phyloP scores from a whole-genome alignment of 257 asterid species.

The Primulina eburnea region DNA sequence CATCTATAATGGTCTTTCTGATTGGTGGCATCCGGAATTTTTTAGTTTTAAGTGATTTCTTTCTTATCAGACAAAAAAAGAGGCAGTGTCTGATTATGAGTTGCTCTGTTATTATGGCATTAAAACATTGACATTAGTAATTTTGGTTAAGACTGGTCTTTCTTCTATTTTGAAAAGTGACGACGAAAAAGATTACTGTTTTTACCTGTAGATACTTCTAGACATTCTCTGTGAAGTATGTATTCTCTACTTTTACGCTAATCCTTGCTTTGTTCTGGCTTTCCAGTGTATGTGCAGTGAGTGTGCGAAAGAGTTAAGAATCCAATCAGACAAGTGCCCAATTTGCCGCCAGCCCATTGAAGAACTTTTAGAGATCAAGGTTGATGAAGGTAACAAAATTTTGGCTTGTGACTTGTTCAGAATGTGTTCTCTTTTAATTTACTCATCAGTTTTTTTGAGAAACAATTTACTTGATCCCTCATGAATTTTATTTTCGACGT shows the following conservation, averaged over 20 bases:
- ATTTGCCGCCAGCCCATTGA: conserved; percentile 84
- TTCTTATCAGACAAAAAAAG: neutral
- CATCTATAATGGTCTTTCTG: neutral
- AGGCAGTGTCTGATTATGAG: neutral
- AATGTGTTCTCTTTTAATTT: neutral
- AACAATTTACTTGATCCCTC: neutral
- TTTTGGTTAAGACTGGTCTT: neutral
- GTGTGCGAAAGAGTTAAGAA: conserved; percentile 79
- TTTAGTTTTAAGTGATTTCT: neutral
- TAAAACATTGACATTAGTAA: neutral
- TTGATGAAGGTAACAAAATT: conserved; percentile 52
- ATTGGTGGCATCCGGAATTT: neutral
- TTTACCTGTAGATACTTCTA: neutral
- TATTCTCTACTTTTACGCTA: neutral
- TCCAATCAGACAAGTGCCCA: conserved; percentile 79
- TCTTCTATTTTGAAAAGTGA: neutral
- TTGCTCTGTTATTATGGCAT: neutral
- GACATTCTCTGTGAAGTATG: neutral
- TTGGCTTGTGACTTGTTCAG: neutral
- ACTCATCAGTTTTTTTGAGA: neutral
- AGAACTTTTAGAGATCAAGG: conserved; percentile 85
- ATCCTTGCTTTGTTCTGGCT: conserved; percentile 11
- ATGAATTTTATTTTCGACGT: neutral
- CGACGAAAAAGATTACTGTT: neutral
- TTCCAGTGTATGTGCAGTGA: conserved; percentile 80